Conservation (phyloP, 2,329 filamentous ascomycete genomes). For the Diaporthe longicolla region DNA sequence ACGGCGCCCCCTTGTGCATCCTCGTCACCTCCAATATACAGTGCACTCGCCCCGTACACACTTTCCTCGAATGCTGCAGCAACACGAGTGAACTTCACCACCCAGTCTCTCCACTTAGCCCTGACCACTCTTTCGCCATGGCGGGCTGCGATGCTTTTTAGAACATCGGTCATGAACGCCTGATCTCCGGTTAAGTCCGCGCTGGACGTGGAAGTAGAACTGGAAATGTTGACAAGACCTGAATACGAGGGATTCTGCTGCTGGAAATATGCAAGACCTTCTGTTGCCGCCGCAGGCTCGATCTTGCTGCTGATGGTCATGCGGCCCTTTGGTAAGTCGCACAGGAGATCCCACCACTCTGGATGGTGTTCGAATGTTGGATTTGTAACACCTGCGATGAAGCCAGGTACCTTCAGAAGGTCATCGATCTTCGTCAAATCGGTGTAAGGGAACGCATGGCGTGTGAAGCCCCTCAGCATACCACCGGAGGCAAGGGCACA, state of each 20-base stretch:
- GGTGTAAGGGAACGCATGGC: constrained; percentile 97
- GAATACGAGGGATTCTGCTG: constrained; percentile 77
- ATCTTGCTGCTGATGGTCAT: constrained; percentile 96
- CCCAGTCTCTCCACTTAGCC: constrained; percentile 94
- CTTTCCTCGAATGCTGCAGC: constrained; percentile 95
- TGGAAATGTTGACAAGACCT: constrained; percentile 61
- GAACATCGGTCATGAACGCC: constrained; percentile 89
- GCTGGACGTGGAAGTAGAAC: constrained; percentile 53
- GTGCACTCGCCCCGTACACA: constrained; percentile 91
- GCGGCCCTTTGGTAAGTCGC: constrained; percentile 90
- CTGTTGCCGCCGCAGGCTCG: constrained; percentile 83
- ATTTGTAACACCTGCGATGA: constrained; percentile 98
- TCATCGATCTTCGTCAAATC: constrained; percentile 98
- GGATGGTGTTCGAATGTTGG: constrained; percentile 94
- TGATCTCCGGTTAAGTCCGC: constrained; percentile 86
- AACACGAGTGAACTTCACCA: constrained; percentile 93
- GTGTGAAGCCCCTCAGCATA: constrained; percentile 91
- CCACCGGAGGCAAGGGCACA: constrained; percentile 95
- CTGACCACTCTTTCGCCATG: constrained; percentile 92
- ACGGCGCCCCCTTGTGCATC: constrained; percentile 68
- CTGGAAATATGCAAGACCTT: constrained; percentile 90
- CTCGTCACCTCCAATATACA: constrained; percentile 87
- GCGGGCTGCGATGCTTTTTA: constrained; percentile 85
- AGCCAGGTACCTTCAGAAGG: constrained; percentile 93
- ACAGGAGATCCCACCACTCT: constrained; percentile 98